Base-by-base conservation (phyloP, 257 asterid species). In the Solanum chmielewskii region DNA sequence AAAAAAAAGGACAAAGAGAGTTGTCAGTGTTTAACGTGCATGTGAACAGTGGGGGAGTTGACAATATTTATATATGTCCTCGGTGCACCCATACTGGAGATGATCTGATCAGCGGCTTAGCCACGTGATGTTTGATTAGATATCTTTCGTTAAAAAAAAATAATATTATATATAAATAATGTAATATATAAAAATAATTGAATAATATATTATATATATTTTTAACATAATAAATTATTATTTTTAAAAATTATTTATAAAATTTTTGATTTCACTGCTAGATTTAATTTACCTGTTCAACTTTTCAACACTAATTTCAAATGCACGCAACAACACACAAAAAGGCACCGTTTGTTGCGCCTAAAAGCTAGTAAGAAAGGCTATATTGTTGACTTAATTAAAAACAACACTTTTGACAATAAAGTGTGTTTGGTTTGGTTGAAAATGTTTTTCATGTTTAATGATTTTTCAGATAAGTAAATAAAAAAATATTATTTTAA, bases 21-120 rank as follows among this genome's bases (percentile, higher is more conserved):
- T 56, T 77, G 84, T 42, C 84, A 77, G 84, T 77, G 15, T 41
- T 77, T 77, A 77, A 77, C 83, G 64, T 77, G 84, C 84, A 78
- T 78, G 64, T 78, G 84, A 78, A 78, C 62, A 45, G 83, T 25
- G 39, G 39, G 39, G 11, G 21, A 74, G 81, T 74, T 21, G 81
- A 74, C 81, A 37, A 37, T 35, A 18, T 31, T 1, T 49, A 31
- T 31, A 13, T 2, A 7, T 70, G 9, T 73, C 47, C 25, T 35
- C 80, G 77, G 44, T 70, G 44, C 44, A 33, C 77, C 25, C 77
- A 70, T 70, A 33, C 44, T 44, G 44, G 44, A 70, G 44, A 16
- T 70, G 44, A 31, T 70, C 21, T 70, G 23, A 70, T 37, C 39
- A 37, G 39, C 7, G 6, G 39, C 7, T 5, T 37, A 37, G 39